phyloP scores from a whole-genome alignment of 805 yeast species.

The Pichia paraexigua region DNA sequence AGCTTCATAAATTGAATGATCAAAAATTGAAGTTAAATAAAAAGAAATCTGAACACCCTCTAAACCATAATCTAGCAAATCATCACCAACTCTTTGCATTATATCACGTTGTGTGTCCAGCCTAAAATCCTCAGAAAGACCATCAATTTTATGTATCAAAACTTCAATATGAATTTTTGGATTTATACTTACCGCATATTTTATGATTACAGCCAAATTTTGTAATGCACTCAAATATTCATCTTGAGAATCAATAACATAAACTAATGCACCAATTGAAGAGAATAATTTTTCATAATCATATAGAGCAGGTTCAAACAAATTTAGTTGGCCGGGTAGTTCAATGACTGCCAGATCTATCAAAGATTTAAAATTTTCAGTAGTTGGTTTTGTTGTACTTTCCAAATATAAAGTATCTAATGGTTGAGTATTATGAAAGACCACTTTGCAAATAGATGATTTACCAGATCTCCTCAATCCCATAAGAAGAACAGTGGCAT shows the following conservation, averaged over 20 bases:
- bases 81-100: slow-evolving; percentile 93
- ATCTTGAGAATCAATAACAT: slow-evolving; percentile 92
- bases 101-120: slow-evolving; percentile 94
- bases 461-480: slow-evolving; percentile 88
- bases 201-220: slow-evolving; percentile 79
- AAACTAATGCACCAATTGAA: slow-evolving; percentile 83
- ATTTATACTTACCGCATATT: slow-evolving; percentile 76
- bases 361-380: slow-evolving; percentile 74
- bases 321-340: slow-evolving; percentile 86
- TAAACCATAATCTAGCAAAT: slow-evolving; percentile 76
- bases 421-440: slow-evolving; percentile 95
- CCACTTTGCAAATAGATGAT: slow-evolving; percentile 91
- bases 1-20: slow-evolving; percentile 93
- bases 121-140: slow-evolving; percentile 86
- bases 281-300: slow-evolving; percentile 72
- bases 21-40: slow-evolving; percentile 89
- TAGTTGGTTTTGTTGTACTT: slow-evolving; percentile 81
- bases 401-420: slow-evolving; percentile 86
- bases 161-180: slow-evolving; percentile 87
- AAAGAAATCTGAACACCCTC: slow-evolving; percentile 89
- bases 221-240: slow-evolving; percentile 90
- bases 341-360: slow-evolving; percentile 88
- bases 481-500: slow-evolving; percentile 81
- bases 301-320: slow-evolving; percentile 70
- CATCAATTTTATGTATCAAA: slow-evolving; percentile 91